Percentiles rank a stretch among this genome's conserved stretches.
Evolutionary conservation across 805 yeast genomes (phyloP).

Genomic region (Peterozyma toletana): DNA sequence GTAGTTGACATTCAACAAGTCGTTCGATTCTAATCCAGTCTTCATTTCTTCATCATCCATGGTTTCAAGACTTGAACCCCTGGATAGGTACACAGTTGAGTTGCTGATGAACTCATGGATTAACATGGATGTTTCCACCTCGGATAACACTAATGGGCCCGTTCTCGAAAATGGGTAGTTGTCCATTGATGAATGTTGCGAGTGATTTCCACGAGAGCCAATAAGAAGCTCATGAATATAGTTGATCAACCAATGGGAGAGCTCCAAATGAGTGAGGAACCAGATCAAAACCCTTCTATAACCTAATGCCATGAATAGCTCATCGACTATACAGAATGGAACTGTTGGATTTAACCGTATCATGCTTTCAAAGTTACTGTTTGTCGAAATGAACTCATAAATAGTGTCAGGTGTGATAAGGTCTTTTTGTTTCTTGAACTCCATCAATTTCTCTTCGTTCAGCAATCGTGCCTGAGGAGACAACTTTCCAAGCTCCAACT

Average conservation of each 20-base stretch:
- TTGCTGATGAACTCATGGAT: conserved; percentile 65
- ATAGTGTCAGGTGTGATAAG: conserved; percentile 43
- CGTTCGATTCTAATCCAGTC: conserved; percentile 8
- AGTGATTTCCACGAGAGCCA: conserved; percentile 43
- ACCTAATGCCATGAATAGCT: conserved; percentile 63
- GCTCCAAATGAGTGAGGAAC: conserved; percentile 57
- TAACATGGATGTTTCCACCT: conserved; percentile 57
- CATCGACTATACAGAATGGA: conserved; percentile 55
- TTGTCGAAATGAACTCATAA: conserved; percentile 36
- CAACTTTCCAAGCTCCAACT: conserved; percentile 13
- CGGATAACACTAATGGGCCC: conserved; percentile 47
- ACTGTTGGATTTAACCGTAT: conserved; percentile 43
- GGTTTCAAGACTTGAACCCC: conserved; percentile 19
- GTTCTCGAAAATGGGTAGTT: conserved; percentile 42
- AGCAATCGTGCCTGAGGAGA: conserved; percentile 16
- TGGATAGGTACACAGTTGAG: conserved; percentile 35
- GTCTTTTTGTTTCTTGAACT: conserved; percentile 16
- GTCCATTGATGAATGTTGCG: conserved; percentile 12
- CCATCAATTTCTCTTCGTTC: conserved; percentile 14
- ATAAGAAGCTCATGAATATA: conserved; percentile 56
- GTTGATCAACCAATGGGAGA: conserved; percentile 48
- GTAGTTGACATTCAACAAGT: conserved; percentile 8
- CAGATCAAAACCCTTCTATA: conserved; percentile 57
- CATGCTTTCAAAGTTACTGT: conserved; percentile 42
- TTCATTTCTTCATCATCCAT: conserved; percentile 12